phyloP scores from a whole-genome alignment of 495 filamentous ascomycete species.

The Penicillium lividum region DNA sequence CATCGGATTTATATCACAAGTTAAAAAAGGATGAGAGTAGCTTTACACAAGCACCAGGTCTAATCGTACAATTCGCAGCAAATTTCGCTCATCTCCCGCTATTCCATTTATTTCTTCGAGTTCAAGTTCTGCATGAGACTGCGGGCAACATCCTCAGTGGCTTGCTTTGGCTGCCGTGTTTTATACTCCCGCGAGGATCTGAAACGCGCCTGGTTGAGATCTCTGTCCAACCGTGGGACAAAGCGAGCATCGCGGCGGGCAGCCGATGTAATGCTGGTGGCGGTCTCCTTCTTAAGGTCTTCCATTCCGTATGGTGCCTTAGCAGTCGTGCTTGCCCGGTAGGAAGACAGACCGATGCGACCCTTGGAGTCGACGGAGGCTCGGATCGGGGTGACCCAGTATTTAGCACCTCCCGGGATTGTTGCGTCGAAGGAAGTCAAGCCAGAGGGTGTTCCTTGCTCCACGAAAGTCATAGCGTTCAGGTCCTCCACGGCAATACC shows the following conservation, averaged over 20 bases:
- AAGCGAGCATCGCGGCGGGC: constrained; percentile 25
- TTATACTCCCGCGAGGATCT: not conserved
- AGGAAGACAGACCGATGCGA: constrained; percentile 52
- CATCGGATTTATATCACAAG: constrained; percentile 36
- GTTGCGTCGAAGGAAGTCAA: constrained; percentile 57
- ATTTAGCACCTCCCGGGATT: constrained; percentile 64
- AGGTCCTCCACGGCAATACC: constrained; percentile 52
- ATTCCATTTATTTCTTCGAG: not conserved
- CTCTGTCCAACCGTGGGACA: constrained; percentile 39
- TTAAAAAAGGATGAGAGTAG: constrained; percentile 29
- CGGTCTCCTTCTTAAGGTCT: constrained; percentile 34
- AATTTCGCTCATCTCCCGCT: constrained; percentile 4
- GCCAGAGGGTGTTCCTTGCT: constrained; percentile 35
- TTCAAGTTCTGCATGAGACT: constrained; percentile 35
- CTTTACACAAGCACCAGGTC: constrained; percentile 37
- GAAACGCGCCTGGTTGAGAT: constrained; percentile 20
- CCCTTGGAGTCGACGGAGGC: constrained; percentile 63
- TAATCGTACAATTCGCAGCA: constrained; percentile 41
- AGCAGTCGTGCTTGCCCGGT: constrained; percentile 43
- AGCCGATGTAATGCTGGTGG: constrained; percentile 28
- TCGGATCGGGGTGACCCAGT: constrained; percentile 57
- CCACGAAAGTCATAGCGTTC: constrained; percentile 40
- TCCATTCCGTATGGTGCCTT: constrained; percentile 52
- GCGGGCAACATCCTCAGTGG: constrained; percentile 36
- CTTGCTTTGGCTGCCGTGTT: constrained; percentile 16